Evolutionary conservation across 2,329 filamentous ascomycete genomes (phyloP), one percentile per base, ranked within the genome.

Genomic region (Aschersonia sp.): DNA sequence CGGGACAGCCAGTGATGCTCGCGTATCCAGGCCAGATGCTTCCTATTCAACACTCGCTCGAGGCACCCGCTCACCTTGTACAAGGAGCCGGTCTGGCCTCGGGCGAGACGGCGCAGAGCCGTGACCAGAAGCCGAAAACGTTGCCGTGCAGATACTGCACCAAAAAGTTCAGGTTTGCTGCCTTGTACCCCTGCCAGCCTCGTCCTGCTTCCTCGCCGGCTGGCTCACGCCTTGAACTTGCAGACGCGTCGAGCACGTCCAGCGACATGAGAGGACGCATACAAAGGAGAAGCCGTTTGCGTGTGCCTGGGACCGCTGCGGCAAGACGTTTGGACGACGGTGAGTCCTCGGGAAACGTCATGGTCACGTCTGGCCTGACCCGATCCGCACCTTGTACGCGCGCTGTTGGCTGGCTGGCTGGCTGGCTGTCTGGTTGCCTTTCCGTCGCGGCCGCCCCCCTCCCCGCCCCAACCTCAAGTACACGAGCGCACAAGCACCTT

Each of bases 211-310:
- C 14, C 14, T 44, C 41, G 46, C 42, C 46, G 30, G 39, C 32
- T 30, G 44, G 32, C 41, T 41, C 49, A 33, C 11, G 46, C 42
- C 35, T 43, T 35, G 35, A 37, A 4, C 4, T 37, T 53, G 49
- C 63, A 79, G 76, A 60, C 75, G 77, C 56, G 75, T 80, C 54
- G 77, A 81, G 61, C 77, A 81, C 62, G 75, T 81, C 47, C 76
- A 80, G 61, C 69, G 77, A 58, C 77, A 81, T 60, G 76, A 79
- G 61, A 70, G 76, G 52, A 79, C 76, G 35, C 77, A 81, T 62
- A 81, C 77, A 54, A 80, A 80, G 57, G 77, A 80, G 63, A 80
- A 80, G 60, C 77, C 77, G 7, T 81, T 80, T 58, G 69, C 72
- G 46, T 81, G 77, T 55, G 67, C 57, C 52, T 78, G 75, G 73